Conservation (phyloP, 805 yeast species). For the Zygosaccharomyces siamensis region DNA sequence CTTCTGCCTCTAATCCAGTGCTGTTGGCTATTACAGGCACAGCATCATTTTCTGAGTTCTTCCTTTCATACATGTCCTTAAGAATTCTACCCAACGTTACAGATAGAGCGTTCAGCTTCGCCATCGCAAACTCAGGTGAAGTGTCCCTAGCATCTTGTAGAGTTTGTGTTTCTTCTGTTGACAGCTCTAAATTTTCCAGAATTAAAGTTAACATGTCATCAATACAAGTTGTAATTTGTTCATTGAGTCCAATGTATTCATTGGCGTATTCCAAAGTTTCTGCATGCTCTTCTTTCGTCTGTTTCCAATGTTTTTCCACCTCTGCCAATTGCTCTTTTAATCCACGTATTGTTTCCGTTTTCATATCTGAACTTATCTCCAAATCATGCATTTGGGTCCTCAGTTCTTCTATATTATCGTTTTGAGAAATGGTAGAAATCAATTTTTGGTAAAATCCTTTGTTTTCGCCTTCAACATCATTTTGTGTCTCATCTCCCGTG, state of each 20-base stretch:
- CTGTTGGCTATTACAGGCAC: slow-evolving; percentile 20
- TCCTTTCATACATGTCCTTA: slow-evolving; percentile 6
- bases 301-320: slow-evolving; percentile 26
- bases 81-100: slow-evolving; percentile 18
- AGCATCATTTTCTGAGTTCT: neutral
- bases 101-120: slow-evolving; percentile 28
- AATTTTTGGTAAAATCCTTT: slow-evolving; percentile 24
- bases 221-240: slow-evolving; percentile 20
- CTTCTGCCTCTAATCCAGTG: slow-evolving; percentile 14
- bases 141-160: slow-evolving; percentile 21
- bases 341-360: slow-evolving; percentile 18
- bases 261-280: slow-evolving; percentile 29
- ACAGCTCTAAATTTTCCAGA: slow-evolving; percentile 15
- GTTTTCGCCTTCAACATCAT: slow-evolving; percentile 1
- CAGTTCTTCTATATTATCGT: slow-evolving; percentile 21
- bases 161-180: slow-evolving; percentile 19
- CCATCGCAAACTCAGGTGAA: slow-evolving; percentile 25
- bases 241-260: slow-evolving; percentile 29
- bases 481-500: slow-evolving; percentile 3
- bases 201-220: slow-evolving; percentile 21
- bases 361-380: slow-evolving; percentile 17
- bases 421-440: slow-evolving; percentile 18
- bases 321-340: slow-evolving; percentile 25
- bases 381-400: slow-evolving; percentile 8
- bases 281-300: slow-evolving; percentile 25